phyloP scores from a whole-genome alignment of 2,329 filamentous ascomycete genomes.

The Fusarium temperatum region DNA sequence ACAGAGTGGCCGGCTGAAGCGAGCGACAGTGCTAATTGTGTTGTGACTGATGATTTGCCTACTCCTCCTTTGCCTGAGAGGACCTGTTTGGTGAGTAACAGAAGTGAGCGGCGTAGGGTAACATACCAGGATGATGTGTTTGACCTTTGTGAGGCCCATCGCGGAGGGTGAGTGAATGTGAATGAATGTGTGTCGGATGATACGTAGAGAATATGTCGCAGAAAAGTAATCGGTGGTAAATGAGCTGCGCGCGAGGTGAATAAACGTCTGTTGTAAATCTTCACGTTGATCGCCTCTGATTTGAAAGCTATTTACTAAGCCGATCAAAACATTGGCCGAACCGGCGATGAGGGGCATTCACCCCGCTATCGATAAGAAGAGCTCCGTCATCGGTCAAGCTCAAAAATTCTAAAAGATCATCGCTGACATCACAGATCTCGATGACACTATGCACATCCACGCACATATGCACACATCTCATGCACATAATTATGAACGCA shows the following conservation, averaged over 20 bases:
- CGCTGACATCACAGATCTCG: neutral
- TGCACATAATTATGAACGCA: no score
- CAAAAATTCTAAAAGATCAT: neutral
- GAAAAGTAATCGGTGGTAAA: rapidly evolving
- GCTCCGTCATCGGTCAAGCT: constrained; percentile 4
- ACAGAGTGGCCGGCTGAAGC: constrained; percentile 87
- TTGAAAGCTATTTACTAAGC: constrained; percentile 45
- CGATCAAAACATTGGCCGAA: constrained; percentile 32
- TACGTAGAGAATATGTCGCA: neutral
- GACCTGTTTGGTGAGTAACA: constrained; percentile 56
- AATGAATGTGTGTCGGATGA: neutral
- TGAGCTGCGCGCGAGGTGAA: neutral
- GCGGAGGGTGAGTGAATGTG: neutral
- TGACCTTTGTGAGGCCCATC: constrained; percentile 65
- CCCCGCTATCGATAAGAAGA: constrained; percentile 26
- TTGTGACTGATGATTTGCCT: constrained; percentile 97
- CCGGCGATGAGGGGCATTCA: constrained; percentile 16
- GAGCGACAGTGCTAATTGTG: constrained; percentile 91
- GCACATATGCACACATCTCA: no score
- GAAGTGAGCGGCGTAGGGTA: neutral
- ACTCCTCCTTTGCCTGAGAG: constrained; percentile 98
- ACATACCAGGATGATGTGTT: constrained; percentile 78
- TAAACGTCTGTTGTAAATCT: neutral
- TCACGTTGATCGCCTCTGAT: constrained; percentile 21
- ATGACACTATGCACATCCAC: neutral